Evolutionary conservation across 2,329 filamentous ascomycete genomes (phyloP), one percentile per base, ranked within the genome.

Genomic region (Monilinia laxa): DNA sequence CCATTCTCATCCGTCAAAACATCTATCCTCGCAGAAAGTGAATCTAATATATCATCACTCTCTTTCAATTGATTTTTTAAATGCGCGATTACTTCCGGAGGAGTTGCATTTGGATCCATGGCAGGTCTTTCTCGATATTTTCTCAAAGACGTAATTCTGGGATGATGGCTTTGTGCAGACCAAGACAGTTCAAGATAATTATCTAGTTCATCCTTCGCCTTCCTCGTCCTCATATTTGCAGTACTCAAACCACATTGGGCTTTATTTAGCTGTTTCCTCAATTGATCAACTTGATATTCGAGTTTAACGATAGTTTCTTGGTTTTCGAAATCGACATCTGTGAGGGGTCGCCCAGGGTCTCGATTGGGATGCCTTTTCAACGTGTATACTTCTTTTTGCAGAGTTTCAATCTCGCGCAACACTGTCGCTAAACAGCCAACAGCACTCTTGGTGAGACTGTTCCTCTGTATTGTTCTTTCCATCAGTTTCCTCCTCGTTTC

Each of bases 381-480:
- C 5, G 31, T 62, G n/a, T 51, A 20, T 51, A 51, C 40, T 25
- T 51, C 25, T 4, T 51, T 31, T 16, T 62, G 3, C 14, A 62
- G 16, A 0, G n/a, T 40, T 35, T 51, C 58, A 38, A 25, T 52
- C 6, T 62, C 28, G 14, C 31, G 14, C 23, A 62, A 51, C 12
- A 40, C 45, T 7, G 45, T 40, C 31, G 45, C 11, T 20, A 62
- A 25, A 51, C 31, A 62, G 16, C 1, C 3, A 6, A 62, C 45
- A 20, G 58, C 58, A 5, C 58, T 62, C 20, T 20, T 62, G n/a
- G n/a, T 62, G 7, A 62, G 45, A 51, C 45, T 51, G 25, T 62
- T 62, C 9, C 58, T 62, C 58, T 62, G 58, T 25, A 51, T 62
- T 4, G 58, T 62, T 25, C 35, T 62, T 38, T 62, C 45, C 45